Percentiles rank a stretch among this genome's conserved stretches.
These are phyloP conservation scores for Dentipellis sp. DNA, from an alignment of 768 basidiomycete genomes.

Conservation along the genomic window DNA sequence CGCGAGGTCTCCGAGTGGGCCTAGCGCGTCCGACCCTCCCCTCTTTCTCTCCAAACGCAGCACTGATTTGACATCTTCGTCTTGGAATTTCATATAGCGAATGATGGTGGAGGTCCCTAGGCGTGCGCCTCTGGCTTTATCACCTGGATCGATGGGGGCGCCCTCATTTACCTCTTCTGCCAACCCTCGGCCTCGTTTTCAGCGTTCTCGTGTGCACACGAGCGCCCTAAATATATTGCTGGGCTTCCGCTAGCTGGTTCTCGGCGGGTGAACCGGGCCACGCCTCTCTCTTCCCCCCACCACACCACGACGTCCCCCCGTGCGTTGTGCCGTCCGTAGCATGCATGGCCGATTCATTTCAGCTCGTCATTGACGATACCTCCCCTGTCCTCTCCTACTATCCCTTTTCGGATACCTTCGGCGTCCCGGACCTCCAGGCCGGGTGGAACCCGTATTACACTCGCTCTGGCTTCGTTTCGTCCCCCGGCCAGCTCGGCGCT, in stretches of 20 bases:
- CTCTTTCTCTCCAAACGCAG: background rate
- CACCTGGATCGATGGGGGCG: background rate
- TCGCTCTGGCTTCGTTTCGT: slow-evolving; percentile 36
- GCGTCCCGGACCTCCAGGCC: slow-evolving; percentile 31
- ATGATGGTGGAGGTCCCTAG: background rate
- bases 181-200: background rate
- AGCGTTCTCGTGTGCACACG: background rate
- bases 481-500: slow-evolving; percentile 33
- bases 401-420: slow-evolving; percentile 49
- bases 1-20: background rate
- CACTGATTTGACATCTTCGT: background rate
- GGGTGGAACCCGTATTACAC: slow-evolving; percentile 68
- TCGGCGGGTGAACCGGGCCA: background rate
- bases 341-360: slow-evolving; percentile 31
- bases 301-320: background rate
- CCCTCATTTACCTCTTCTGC: background rate
- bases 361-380: slow-evolving; percentile 50
- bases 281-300: background rate
- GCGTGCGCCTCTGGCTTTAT: background rate
- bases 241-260: background rate
- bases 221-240: background rate
- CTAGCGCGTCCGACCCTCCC: background rate
- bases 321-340: background rate
- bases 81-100: background rate
- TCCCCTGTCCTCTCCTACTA: slow-evolving; percentile 55